These are phyloP conservation scores for Triticum urartu DNA, from an alignment of 176 grass and related monocot species.

Conservation along the genomic window DNA sequence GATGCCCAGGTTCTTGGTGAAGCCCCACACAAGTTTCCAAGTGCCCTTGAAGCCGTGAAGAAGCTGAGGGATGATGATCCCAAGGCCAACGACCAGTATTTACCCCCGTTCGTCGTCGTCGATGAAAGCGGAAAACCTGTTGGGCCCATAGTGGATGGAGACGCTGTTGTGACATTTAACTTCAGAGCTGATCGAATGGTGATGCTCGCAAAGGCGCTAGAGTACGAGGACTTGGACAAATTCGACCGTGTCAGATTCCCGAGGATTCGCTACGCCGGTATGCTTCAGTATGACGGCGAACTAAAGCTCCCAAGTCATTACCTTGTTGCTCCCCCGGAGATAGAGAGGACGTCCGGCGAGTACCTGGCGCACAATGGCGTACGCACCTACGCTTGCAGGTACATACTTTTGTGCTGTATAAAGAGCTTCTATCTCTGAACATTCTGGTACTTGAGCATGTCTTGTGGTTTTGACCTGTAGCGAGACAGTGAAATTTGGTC, in stretches of 20 bases:
- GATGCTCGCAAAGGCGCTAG: conserved; percentile 84
- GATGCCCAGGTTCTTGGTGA: conserved; percentile 91
- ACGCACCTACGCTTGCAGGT: conserved; percentile 90
- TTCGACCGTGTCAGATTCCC: conserved; percentile 74
- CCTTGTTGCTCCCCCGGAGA: conserved; percentile 83
- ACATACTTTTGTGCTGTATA: not conserved
- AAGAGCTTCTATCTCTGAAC: not conserved
- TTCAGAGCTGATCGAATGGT: conserved; percentile 91
- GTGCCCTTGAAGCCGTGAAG: conserved; percentile 69
- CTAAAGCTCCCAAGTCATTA: conserved; percentile 76
- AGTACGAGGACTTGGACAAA: conserved; percentile 71
- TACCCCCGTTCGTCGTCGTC: conserved; percentile 80
- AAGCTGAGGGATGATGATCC: conserved; percentile 56
- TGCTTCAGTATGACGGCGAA: conserved; percentile 92
- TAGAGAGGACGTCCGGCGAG: conserved; percentile 80
- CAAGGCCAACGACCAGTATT: conserved; percentile 75
- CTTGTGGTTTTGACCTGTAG: conserved; percentile 31
- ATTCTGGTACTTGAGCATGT: not conserved
- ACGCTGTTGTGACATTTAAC: conserved; percentile 87
- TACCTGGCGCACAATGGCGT: conserved; percentile 78
- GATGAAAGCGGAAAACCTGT: conserved; percentile 63
- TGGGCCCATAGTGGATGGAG: conserved; percentile 70
- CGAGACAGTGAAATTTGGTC: conserved; percentile 94
- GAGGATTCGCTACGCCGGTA: conserved; percentile 75
- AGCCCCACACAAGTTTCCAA: conserved; percentile 71